Percentiles rank a stretch among this genome's conserved stretches.
Conservation (phyloP, 345 rosid species). For the Murraya koenigii region DNA sequence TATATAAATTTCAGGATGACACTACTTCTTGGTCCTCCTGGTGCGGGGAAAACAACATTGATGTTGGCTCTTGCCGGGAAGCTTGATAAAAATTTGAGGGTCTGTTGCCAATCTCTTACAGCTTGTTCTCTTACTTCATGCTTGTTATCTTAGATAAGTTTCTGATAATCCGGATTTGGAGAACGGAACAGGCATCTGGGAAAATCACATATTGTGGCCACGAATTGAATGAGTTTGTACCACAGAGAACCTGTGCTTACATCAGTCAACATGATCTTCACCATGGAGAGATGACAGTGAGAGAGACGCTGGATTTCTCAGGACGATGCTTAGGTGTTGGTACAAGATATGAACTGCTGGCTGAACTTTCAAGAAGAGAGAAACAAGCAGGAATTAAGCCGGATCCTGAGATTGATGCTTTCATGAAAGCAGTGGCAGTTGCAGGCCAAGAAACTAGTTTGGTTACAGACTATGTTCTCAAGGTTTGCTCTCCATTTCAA, state of each 20-base stretch:
- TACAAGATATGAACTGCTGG: slow-evolving; percentile 55
- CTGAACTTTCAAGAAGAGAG: slow-evolving; percentile 80
- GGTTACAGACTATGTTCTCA: slow-evolving; percentile 72
- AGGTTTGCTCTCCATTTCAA: slow-evolving; percentile 37
- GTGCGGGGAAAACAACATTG: slow-evolving; percentile 64
- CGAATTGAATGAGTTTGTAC: slow-evolving; percentile 50
- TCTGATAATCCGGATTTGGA: background rate
- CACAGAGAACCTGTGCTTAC: slow-evolving; percentile 65
- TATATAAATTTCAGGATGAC: slow-evolving; percentile 39
- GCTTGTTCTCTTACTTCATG: background rate
- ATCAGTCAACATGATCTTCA: slow-evolving; percentile 68
- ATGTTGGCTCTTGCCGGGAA: slow-evolving; percentile 58
- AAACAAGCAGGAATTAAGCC: slow-evolving; percentile 65
- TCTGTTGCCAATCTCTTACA: slow-evolving; percentile 7
- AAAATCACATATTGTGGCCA: slow-evolving; percentile 62
- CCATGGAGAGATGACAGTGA: slow-evolving; percentile 58
- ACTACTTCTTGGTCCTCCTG: slow-evolving; percentile 67
- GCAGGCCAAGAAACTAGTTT: slow-evolving; percentile 67
- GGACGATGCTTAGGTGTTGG: slow-evolving; percentile 83
- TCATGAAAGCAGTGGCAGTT: slow-evolving; percentile 68
- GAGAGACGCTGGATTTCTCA: slow-evolving; percentile 73
- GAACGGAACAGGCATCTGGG: slow-evolving; percentile 46
- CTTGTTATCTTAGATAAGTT: background rate
- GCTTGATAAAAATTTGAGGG: slow-evolving; percentile 48
- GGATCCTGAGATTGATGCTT: slow-evolving; percentile 79